phyloP scores from a whole-genome alignment of 176 grass and related monocot genomes.

The Aegilops sharonensis region DNA sequence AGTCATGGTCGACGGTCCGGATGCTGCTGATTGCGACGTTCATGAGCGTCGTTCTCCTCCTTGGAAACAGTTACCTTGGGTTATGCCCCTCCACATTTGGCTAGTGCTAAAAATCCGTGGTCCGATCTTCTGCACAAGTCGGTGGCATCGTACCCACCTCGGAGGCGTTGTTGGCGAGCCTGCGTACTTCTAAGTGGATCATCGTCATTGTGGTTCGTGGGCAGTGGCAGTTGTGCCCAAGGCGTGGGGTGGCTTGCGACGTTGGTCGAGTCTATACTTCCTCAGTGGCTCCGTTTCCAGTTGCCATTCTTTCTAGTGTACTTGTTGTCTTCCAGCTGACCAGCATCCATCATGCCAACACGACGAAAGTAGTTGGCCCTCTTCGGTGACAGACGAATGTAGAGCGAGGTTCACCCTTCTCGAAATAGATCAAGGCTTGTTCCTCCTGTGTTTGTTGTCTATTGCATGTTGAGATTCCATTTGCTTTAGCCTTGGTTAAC shows the following conservation, averaged over 20 bases:
- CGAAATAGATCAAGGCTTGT: neutral
- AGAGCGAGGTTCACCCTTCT: neutral
- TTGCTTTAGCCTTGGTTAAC: no score
- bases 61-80: neutral
- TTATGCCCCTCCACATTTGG: neutral
- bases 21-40: neutral
- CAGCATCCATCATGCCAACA: neutral
- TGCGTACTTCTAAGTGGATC: neutral
- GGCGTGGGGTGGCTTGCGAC: neutral
- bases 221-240: neutral
- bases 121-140: neutral
- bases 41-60: neutral
- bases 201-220: neutral
- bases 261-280: neutral
- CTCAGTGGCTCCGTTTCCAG: neutral
- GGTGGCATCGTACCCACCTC: neutral
- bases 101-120: neutral
- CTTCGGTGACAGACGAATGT: neutral
- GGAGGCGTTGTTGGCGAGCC: neutral
- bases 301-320: neutral
- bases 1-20: neutral
- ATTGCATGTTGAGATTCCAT: no score
- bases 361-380: neutral
- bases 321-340: neutral
- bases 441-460: neutral